Evolutionary conservation across 495 filamentous ascomycete species (phyloP), one percentile per base, ranked within the genome.

Genomic region (Wilcoxina mikolae): DNA sequence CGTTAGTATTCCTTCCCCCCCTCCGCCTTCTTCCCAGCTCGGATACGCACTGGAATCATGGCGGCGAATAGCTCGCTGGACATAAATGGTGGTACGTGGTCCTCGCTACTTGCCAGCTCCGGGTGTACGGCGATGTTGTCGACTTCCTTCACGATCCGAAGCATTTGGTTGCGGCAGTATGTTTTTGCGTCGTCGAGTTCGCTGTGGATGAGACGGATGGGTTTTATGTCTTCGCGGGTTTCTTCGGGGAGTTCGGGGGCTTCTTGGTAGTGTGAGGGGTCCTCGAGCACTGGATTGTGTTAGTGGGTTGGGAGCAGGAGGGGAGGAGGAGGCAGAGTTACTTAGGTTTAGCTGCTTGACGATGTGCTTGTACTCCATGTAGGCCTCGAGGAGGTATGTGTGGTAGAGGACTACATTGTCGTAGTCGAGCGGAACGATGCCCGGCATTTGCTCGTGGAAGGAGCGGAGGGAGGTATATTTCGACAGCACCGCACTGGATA

Each of bases 161-260:
- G 33, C 49, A 52, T 52, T 23, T 52, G 49, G 2, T 38, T 17
- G 17, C 49, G 28, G 27, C 49, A 52, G 49, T 52, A 52, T 9
- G 49, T 52, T 39, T 52, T 52, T 10, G 49, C 49, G n/a, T 52
- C 49, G 49, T 52, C 49, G 33, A 52, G 49, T 22, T 52, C 49
- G 2, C 15, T 18, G 29, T 20, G 49, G 2, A 38, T 12, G 11
- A 52, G 33, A 11, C 3, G 15, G 15, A 52, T 52, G 17, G 49
- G 49, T 17, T 52, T 38, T 3, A 52, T 10, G 3, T 52, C 49
- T 1, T 38, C 49, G 9, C 29, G 29, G 4, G n/a, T 5, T n/a
- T 52, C 49, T 28, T 26, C 18, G n/a, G 9, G 12, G 2, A 26
- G 9, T 15, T 38, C 9, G 12, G 49, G 10, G 27, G 9, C 15